phyloP scores from a whole-genome alignment of 2,329 filamentous ascomycete genomes.

The Calonectria pseudoreteaudii region DNA sequence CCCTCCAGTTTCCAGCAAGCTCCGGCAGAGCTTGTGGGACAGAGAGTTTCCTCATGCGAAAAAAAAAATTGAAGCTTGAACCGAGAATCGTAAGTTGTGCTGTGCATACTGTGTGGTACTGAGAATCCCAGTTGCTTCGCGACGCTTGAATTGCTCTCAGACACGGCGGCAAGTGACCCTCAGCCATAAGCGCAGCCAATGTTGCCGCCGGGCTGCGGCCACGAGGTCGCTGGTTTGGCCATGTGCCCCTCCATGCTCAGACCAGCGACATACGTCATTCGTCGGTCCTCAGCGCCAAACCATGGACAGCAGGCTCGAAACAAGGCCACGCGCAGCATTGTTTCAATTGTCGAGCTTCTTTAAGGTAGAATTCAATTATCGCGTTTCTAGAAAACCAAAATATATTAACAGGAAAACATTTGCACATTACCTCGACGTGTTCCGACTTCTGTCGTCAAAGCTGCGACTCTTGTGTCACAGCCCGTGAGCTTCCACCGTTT shows the following conservation, averaged over 20 bases:
- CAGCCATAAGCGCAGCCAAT: not conserved
- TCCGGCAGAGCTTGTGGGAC: not conserved
- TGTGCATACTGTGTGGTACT: not conserved
- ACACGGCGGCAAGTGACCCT: not conserved
- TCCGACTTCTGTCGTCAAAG: not conserved
- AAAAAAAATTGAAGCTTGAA: not conserved
- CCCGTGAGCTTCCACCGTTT: not conserved
- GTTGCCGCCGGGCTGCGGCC: slow-evolving; percentile 11
- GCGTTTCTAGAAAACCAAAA: not conserved
- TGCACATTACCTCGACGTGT: not conserved
- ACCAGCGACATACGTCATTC: slow-evolving; percentile 21
- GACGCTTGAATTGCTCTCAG: not conserved
- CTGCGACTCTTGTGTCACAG: slow-evolving; percentile 2
- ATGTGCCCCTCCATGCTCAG: slow-evolving; percentile 19
- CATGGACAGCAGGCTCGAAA: slow-evolving; percentile 12
- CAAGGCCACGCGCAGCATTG: not conserved
- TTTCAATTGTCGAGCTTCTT: not conserved
- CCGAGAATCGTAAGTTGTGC: not conserved
- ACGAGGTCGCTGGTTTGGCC: slow-evolving; percentile 1
- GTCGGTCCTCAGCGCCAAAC: not conserved
- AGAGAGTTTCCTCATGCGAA: not conserved
- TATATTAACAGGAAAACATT: not conserved
- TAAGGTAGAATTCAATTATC: not conserved
- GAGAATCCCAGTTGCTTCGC: not conserved
- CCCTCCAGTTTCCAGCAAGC: slow-evolving; percentile 24